Conservation (phyloP, 257 asterid species). For the Ophiorrhiza pumila region DNA sequence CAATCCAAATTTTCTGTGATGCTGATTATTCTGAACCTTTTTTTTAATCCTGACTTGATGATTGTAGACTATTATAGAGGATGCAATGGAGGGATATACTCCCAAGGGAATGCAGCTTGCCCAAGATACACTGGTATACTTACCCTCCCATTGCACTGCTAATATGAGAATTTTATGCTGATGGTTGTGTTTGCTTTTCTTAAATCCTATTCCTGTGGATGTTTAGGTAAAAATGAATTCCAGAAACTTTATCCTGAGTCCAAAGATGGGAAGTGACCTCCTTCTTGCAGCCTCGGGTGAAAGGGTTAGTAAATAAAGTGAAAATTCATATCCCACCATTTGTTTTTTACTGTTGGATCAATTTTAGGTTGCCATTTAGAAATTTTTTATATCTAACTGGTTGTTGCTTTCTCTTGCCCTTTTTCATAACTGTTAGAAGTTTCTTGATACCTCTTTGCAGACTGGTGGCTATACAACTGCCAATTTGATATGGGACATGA, state of each 20-base stretch:
- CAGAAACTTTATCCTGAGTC: conserved; percentile 42
- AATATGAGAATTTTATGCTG: not conserved
- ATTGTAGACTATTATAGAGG: conserved; percentile 70
- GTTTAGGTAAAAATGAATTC: conserved; percentile 57
- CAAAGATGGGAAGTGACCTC: conserved; percentile 62
- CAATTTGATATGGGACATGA: conserved; percentile 86
- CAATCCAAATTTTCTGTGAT: not conserved
- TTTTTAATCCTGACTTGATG: not conserved
- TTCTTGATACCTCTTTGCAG: conserved; percentile 35
- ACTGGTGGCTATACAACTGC: conserved; percentile 78
- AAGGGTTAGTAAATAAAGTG: conserved; percentile 44
- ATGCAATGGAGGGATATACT: conserved; percentile 87
- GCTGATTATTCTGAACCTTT: not conserved
- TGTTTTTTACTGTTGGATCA: not conserved
- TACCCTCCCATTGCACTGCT: conserved; percentile 3
- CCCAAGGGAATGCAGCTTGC: conserved; percentile 90
- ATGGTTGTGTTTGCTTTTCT: not conserved
- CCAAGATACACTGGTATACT: conserved; percentile 73
- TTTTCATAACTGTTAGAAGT: not conserved
- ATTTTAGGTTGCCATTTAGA: not conserved
- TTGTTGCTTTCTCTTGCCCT: not conserved
- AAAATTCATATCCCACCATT: not conserved
- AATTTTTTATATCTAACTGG: not conserved
- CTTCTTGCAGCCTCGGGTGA: conserved; percentile 86
- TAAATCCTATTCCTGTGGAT: not conserved